Base-by-base conservation (phyloP, 2,329 filamentous ascomycete species). In the Diaporthe sp. region DNA sequence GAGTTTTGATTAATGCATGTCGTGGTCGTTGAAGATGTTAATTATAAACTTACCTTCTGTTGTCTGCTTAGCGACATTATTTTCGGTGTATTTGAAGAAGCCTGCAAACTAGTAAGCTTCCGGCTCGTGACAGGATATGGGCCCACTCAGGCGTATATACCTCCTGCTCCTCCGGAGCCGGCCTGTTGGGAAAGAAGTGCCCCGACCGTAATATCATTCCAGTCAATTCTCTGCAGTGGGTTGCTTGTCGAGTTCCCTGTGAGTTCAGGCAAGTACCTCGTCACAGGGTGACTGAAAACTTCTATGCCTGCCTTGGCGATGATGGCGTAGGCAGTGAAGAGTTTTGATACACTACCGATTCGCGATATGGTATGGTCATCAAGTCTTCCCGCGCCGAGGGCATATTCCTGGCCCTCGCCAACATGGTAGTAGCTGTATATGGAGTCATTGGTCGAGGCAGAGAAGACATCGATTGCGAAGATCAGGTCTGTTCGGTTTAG, bases 401-500 rank as follows among this genome's bases (percentile, higher is more conserved):
- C 59, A 31, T 62, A 62, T 31, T 62, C 59, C 59, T 62, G 59
- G 22, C 37, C 59, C 19, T 62, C 39, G 6, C 59, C 59, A 17
- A 44, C 15, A 44, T 62, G 59, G 8, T 62, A 62, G 39, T 62
- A 62, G 39, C 15, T 62, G 9, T 62, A 62, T 12, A 62, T 62
- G 25, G 59, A 62, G 9, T 28, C 59, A 62, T 62, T 62, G n/a
- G n/a, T 62, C 9, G 59, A 62, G 59, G 59, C 59, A 4, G 59
- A 62, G 25, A 62, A 62, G 25, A 62, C 59, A 8, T 62, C 59
- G 19, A 62, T n/a, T 4, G 59, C 59, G 22, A 62, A 62, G 10
- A 62, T 62, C 3, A 62, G 59, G 3, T 62, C 59, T 8, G 59
- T 62, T 28, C 39, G 59, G 25, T 62, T 62, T 4, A 62, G 59